Percentiles rank a stretch among this genome's conserved stretches.
These are phyloP conservation scores for Thelephora aurantiotincta DNA, from an alignment of 768 basidiomycete genomes.

Conservation along the genomic window DNA sequence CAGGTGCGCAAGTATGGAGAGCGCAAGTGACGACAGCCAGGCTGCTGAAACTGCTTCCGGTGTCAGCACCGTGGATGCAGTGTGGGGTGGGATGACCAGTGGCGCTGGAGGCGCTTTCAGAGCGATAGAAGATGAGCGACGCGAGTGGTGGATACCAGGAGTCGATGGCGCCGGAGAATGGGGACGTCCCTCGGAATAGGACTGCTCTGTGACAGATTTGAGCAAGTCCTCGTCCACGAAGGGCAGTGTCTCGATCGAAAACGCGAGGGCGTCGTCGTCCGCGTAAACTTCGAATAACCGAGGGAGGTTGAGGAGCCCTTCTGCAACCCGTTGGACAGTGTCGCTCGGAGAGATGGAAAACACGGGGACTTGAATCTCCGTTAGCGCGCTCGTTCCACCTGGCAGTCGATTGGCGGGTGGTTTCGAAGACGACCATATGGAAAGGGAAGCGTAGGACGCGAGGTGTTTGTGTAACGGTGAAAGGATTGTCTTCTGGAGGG, in stretches of 20 bases:
- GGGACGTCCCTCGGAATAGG: slow-evolving; percentile 10
- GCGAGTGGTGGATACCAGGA: slow-evolving; percentile 7
- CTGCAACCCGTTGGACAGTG: slow-evolving; percentile 76
- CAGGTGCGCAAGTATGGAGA: slow-evolving; percentile 63
- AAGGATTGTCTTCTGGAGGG: slow-evolving; percentile 73
- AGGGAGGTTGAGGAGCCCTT: slow-evolving; percentile 89
- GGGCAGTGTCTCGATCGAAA: slow-evolving; percentile 75
- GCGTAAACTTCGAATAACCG: slow-evolving; percentile 90
- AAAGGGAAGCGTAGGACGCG: slow-evolving; percentile 46
- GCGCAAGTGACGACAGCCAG: slow-evolving; percentile 87
- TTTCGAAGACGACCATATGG: slow-evolving; percentile 46
- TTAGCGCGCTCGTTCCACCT: slow-evolving; percentile 20
- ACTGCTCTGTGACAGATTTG: slow-evolving; percentile 29
- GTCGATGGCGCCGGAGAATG: slow-evolving; percentile 4
- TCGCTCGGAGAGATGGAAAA: slow-evolving; percentile 92
- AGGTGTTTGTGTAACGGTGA: slow-evolving; percentile 71
- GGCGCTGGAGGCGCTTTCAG: slow-evolving; percentile 13
- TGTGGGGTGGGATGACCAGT: slow-evolving; percentile 1
- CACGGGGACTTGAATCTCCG: slow-evolving; percentile 62
- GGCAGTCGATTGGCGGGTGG: slow-evolving; percentile 20
- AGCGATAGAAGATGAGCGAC: slow-evolving; percentile 22
- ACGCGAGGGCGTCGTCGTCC: slow-evolving; percentile 80
- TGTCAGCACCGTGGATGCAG: slow-evolving; percentile 22
- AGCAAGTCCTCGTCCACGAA: slow-evolving; percentile 45
- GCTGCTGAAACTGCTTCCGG: slow-evolving; percentile 77